Conservation (phyloP, 306 rosid species). For the Cucumis cinereus region DNA sequence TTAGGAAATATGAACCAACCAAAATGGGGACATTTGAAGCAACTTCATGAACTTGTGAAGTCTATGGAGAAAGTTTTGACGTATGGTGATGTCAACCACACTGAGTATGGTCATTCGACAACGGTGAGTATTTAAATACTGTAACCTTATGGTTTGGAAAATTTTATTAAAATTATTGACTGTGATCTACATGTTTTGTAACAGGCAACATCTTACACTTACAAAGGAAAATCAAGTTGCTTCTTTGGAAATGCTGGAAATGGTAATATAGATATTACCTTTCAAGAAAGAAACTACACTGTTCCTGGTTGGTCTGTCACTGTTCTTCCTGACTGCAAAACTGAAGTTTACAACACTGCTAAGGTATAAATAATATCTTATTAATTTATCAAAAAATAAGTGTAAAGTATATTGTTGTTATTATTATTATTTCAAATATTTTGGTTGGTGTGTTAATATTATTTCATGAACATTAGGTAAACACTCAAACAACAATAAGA, state of each 20-base stretch:
- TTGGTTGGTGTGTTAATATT: not conserved
- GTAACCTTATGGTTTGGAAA: too few species aligned
- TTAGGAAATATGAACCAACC: not conserved
- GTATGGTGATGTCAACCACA: too few species aligned
- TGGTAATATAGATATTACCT: constrained; percentile 27
- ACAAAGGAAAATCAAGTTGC: constrained; percentile 22
- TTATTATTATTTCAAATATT: too few species aligned
- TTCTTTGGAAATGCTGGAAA: constrained; percentile 7
- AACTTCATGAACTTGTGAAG: too few species aligned
- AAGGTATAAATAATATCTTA: constrained; percentile 9
- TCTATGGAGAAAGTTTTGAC: too few species aligned
- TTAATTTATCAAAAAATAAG: too few species aligned
- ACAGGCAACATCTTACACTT: constrained; percentile 29
- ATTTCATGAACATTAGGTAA: constrained; percentile 7
- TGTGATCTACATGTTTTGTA: too few species aligned
- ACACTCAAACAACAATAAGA: constrained; percentile 41
- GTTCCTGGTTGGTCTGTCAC: constrained; percentile 59
- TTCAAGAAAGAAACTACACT: constrained; percentile 4
- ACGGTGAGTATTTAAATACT: too few species aligned
- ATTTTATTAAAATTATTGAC: too few species aligned
- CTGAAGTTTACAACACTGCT: constrained; percentile 43
- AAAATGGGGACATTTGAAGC: too few species aligned
- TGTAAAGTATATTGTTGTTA: too few species aligned
- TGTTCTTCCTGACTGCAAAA: constrained; percentile 38
- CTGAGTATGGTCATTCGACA: too few species aligned